Evolutionary conservation across 345 rosid genomes (phyloP).

Genomic region (Carallia brachiata): DNA sequence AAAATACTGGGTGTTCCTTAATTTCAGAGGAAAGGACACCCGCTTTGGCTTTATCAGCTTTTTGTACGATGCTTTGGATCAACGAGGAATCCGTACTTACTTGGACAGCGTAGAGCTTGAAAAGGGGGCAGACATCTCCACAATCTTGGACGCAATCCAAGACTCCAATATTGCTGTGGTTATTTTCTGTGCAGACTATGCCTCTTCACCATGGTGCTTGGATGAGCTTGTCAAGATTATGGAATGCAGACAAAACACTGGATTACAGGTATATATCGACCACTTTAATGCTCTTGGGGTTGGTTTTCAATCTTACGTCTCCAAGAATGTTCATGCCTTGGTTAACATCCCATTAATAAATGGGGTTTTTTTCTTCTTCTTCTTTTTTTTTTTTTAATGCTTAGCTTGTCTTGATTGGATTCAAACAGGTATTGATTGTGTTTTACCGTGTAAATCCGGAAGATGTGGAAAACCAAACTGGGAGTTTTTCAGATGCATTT

Average conservation of each 20-base stretch:
- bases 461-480: neutral
- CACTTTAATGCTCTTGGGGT: too few relatives aligned
- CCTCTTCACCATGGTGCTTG: constrained; percentile 12
- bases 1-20: too few relatives aligned
- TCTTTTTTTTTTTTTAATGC: too few relatives aligned
- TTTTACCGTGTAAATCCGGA: constrained; percentile 10
- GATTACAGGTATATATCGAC: neutral
- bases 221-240: constrained; percentile 11
- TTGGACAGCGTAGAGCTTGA: neutral
- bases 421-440: neutral
- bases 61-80: neutral
- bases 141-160: constrained; percentile 1
- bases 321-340: too few relatives aligned
- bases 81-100: constrained; percentile 1
- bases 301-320: too few relatives aligned
- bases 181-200: constrained; percentile 1
- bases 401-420: too few relatives aligned
- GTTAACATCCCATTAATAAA: too few relatives aligned
- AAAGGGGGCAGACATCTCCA: constrained; percentile 3
- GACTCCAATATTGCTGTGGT: constrained; percentile 17
- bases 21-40: neutral
- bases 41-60: neutral
- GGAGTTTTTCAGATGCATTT: constrained; percentile 1
- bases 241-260: constrained; percentile 3
- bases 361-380: too few relatives aligned